These are phyloP conservation scores for Backusella sp. DNA, from an alignment of 192 early-diverging fungal genomes.

Conservation along the genomic window DNA sequence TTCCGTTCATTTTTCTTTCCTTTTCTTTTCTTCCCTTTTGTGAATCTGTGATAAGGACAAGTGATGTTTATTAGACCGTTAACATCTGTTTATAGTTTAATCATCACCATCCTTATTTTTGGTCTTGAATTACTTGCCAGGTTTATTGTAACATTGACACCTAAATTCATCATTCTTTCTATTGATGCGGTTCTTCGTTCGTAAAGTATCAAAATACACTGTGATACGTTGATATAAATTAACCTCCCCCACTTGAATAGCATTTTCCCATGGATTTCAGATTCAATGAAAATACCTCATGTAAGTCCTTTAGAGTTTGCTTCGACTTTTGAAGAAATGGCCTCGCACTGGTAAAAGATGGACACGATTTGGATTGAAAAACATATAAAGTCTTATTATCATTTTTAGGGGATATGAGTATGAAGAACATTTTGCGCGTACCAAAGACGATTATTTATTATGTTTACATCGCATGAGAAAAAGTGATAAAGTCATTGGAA, in stretches of 20 bases:
- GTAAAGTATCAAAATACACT: neutral
- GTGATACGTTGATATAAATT: neutral
- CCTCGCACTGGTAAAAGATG: neutral
- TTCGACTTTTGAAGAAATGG: constrained; percentile 2
- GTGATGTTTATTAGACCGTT: neutral
- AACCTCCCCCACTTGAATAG: neutral
- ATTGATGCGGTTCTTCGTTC: neutral
- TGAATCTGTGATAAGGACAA: neutral
- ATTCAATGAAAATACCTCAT: neutral
- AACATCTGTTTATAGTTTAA: neutral
- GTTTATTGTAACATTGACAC: neutral
- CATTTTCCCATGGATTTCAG: neutral
- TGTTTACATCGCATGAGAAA: constrained; percentile 75
- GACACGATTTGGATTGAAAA: too few relatives aligned
- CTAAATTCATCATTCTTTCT: neutral
- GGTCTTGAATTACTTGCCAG: neutral
- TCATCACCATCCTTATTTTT: neutral
- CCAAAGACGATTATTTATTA: constrained; percentile 79
- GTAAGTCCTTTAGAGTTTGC: constrained; percentile 1
- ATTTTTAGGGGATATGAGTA: constrained; percentile 37
- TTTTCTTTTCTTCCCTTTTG: neutral
- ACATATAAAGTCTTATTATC: too few relatives aligned
- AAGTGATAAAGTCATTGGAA: constrained; percentile 16
- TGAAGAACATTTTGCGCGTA: constrained; percentile 81
- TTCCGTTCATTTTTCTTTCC: neutral